Evolutionary conservation across 495 filamentous ascomycete genomes (phyloP).

Genomic region (Aspergillus biplanus): DNA sequence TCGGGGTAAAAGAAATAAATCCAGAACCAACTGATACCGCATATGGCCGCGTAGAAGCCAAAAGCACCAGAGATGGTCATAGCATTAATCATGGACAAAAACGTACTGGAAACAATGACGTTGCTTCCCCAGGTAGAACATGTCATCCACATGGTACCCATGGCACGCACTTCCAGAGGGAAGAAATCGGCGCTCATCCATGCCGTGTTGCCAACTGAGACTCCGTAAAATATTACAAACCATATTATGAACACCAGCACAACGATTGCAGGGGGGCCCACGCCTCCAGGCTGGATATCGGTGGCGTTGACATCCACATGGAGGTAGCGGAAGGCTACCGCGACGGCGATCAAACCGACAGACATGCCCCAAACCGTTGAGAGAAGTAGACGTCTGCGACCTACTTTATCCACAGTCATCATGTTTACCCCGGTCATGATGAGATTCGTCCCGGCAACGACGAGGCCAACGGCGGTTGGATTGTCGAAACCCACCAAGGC

Average conservation of each 20-base stretch:
- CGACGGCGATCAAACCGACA: slow-evolving; percentile 44
- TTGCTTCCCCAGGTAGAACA: slow-evolving; percentile 55
- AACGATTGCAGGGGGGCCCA: slow-evolving; percentile 44
- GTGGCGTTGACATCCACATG: slow-evolving; percentile 45
- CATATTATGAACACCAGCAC: slow-evolving; percentile 53
- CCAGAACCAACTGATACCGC: slow-evolving; percentile 47
- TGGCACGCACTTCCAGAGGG: slow-evolving; percentile 55
- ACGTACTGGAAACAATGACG: slow-evolving; percentile 56
- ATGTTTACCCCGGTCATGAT: slow-evolving; percentile 57
- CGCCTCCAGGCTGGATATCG: slow-evolving; percentile 23
- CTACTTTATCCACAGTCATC: slow-evolving; percentile 51
- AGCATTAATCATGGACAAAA: slow-evolving; percentile 53
- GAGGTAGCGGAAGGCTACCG: slow-evolving; percentile 54
- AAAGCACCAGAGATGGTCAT: slow-evolving; percentile 54
- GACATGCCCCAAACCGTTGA: slow-evolving; percentile 53
- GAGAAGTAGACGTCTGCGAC: slow-evolving; percentile 53
- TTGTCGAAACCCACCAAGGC: slow-evolving; percentile 55
- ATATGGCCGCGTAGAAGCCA: slow-evolving; percentile 57
- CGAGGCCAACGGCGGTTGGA: slow-evolving; percentile 53
- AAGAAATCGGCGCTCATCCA: slow-evolving; percentile 58
- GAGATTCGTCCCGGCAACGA: slow-evolving; percentile 58
- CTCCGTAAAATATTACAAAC: slow-evolving; percentile 52
- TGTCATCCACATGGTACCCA: slow-evolving; percentile 57
- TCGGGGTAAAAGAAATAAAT: slow-evolving; percentile 57
- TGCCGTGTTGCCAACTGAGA: slow-evolving; percentile 51